A percentile compares a stretch with the other conserved stretches of the same genome.
Conservation (phyloP, 768 basidiomycete species). For the Leccinum longicurvipes region DNA sequence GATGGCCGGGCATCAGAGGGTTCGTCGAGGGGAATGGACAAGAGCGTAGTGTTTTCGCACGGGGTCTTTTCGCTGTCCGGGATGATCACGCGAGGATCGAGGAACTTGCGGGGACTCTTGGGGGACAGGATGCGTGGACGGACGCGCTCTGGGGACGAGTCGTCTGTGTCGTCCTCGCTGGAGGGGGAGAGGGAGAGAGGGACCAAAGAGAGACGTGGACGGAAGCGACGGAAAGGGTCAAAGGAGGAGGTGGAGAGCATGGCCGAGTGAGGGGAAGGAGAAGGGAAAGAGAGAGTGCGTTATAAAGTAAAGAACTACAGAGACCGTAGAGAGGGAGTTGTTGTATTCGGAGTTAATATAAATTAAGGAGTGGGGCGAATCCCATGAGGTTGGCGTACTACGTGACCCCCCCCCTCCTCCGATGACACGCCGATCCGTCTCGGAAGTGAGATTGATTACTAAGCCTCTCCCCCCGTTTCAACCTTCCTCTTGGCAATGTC, state of each 20-base stretch:
- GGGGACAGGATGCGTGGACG: slow-evolving; percentile 4
- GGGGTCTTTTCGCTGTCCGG: neutral
- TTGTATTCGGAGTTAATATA: neutral
- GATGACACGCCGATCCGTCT: slow-evolving; percentile 4
- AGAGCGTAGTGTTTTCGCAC: neutral
- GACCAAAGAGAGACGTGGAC: slow-evolving; percentile 6
- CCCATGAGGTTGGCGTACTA: slow-evolving; percentile 22
- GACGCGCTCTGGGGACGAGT: slow-evolving; percentile 15
- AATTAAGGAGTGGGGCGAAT: slow-evolving; percentile 9
- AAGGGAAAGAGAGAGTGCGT: neutral
- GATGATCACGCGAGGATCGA: neutral
- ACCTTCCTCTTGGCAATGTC: neutral
- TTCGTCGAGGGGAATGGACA: neutral
- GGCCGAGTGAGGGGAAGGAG: neutral
- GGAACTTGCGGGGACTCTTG: slow-evolving; percentile 1
- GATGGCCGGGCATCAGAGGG: neutral
- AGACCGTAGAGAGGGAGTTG: slow-evolving; percentile 9
- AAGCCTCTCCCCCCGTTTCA: neutral
- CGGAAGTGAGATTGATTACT: neutral
- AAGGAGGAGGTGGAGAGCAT: slow-evolving; percentile 9
- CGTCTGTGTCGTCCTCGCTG: slow-evolving; percentile 26
- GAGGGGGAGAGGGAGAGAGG: neutral
- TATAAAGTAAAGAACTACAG: slow-evolving; percentile 10
- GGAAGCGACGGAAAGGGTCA: slow-evolving; percentile 24
- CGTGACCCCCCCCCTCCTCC: no score